These are phyloP conservation scores for Ustilago tritici DNA, from an alignment of 1,284 basidiomycete species.

Conservation along the genomic window DNA sequence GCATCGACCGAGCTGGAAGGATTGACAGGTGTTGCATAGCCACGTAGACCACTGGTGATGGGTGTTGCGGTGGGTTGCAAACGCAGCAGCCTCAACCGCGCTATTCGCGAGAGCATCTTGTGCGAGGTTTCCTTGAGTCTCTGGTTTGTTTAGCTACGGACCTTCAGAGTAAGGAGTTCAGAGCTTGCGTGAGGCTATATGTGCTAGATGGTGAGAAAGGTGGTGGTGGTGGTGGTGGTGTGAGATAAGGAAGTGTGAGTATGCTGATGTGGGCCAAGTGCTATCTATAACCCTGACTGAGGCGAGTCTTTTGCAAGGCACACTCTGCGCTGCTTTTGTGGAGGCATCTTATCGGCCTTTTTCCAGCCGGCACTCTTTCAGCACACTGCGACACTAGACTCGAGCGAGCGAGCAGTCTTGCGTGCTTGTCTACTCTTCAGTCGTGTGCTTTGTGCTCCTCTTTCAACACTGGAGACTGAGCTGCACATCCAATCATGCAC, in stretches of 20 bases:
- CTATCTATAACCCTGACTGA: conserved; percentile 1
- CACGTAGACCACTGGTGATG: background rate
- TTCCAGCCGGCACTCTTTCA: conserved; percentile 5
- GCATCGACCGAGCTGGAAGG: conserved; percentile 59
- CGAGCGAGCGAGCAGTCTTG: conserved; percentile 3
- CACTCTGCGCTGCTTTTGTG: conserved; percentile 12
- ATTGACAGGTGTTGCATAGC: conserved; percentile 59
- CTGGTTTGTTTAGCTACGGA: too few relatives aligned
- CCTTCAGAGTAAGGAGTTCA: too few relatives aligned
- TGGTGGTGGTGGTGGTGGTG: background rate
- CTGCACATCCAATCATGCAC: conserved; percentile 8
- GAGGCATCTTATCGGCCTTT: conserved; percentile 27
- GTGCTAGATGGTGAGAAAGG: background rate
- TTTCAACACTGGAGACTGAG: background rate
- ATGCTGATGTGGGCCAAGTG: background rate
- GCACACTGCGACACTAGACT: background rate
- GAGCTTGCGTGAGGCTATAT: too few relatives aligned
- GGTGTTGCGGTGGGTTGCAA: conserved; percentile 10
- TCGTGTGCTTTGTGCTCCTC: background rate
- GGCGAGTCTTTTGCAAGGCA: conserved; percentile 23
- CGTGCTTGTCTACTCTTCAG: background rate
- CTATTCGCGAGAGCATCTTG: conserved; percentile 35
- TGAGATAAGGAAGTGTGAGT: background rate
- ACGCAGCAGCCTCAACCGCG: conserved; percentile 27
- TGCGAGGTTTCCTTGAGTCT: background rate